A percentile compares a stretch with the other conserved stretches of the same genome.
Evolutionary conservation across 306 rosid genomes (phyloP).

Genomic region (Cucurbita pepo): DNA sequence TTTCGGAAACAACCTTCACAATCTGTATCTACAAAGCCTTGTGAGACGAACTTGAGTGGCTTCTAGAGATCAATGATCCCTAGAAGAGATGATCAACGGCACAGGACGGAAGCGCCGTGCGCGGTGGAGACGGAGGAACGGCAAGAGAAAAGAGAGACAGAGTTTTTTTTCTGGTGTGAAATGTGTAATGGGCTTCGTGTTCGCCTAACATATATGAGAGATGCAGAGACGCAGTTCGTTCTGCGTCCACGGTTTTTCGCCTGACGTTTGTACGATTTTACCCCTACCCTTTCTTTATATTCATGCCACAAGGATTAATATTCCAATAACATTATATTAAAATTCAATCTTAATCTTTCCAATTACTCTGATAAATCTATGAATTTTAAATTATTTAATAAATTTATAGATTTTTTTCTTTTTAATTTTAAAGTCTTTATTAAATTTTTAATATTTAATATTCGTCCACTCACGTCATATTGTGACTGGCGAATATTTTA

Average conservation of each 20-base stretch:
- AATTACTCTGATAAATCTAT: too few relatives aligned
- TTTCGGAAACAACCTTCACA: neutral
- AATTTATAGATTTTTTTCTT: too few relatives aligned
- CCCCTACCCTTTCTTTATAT: neutral
- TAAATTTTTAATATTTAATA: too few relatives aligned
- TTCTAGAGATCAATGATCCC: neutral
- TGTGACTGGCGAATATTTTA: too few relatives aligned
- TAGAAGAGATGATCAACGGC: neutral
- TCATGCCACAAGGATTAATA: too few relatives aligned
- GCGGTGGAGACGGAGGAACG: neutral
- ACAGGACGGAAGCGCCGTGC: neutral
- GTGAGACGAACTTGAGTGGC: neutral
- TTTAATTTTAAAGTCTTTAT: too few relatives aligned
- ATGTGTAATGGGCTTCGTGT: neutral
- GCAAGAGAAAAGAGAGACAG: neutral
- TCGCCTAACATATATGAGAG: constrained; percentile 1
- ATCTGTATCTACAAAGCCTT: neutral
- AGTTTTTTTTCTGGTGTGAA: neutral
- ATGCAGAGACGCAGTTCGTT: neutral
- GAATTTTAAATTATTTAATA: too few relatives aligned
- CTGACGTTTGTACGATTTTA: neutral
- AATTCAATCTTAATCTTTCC: too few relatives aligned
- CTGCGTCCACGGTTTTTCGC: constrained; percentile 7
- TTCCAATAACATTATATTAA: too few relatives aligned
- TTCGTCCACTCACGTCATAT: too few relatives aligned